Evolutionary conservation across 2,329 filamentous ascomycete species (phyloP).

Genomic region (Nemania serpens): DNA sequence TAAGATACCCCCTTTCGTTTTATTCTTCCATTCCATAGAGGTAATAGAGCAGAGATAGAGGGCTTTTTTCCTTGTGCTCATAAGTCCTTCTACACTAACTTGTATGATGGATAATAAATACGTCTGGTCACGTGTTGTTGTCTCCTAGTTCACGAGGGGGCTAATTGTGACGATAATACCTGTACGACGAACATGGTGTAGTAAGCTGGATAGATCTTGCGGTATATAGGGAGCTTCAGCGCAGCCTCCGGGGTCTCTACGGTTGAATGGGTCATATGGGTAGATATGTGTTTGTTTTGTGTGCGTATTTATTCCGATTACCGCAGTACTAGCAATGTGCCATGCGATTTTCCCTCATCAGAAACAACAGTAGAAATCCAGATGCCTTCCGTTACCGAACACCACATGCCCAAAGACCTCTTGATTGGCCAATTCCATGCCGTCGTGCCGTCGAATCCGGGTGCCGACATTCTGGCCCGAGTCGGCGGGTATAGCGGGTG

Average conservation of each 20-base stretch:
- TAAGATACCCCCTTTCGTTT: slow-evolving; percentile 21
- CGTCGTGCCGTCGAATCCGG: slow-evolving; percentile 15
- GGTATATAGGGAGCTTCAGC: neutral
- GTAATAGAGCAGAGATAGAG: slow-evolving; percentile 1
- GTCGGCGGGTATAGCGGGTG: slow-evolving; percentile 6
- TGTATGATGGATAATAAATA: neutral
- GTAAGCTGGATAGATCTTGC: too few species aligned
- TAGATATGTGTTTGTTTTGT: slow-evolving; percentile 11
- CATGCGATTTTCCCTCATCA: slow-evolving; percentile 14
- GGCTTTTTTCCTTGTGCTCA: neutral
- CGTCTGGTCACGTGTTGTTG: too few species aligned
- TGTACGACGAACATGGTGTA: neutral
- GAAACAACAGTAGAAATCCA: slow-evolving; percentile 24
- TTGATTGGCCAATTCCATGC: slow-evolving; percentile 9
- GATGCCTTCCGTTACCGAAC: slow-evolving; percentile 24
- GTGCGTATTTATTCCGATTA: slow-evolving; percentile 24
- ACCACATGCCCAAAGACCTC: slow-evolving; percentile 24
- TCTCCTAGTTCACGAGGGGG: too few species aligned
- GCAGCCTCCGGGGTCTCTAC: too few species aligned
- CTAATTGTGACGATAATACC: neutral
- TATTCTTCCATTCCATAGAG: too few species aligned
- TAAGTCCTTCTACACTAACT: too few species aligned
- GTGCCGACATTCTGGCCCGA: slow-evolving; percentile 1
- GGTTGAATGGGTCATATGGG: neutral
- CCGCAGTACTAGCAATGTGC: slow-evolving; percentile 22